Evolutionary conservation across 2,329 filamentous ascomycete species (phyloP), one percentile per base, ranked within the genome.

Genomic region (Thielaviopsis ethacetica): DNA sequence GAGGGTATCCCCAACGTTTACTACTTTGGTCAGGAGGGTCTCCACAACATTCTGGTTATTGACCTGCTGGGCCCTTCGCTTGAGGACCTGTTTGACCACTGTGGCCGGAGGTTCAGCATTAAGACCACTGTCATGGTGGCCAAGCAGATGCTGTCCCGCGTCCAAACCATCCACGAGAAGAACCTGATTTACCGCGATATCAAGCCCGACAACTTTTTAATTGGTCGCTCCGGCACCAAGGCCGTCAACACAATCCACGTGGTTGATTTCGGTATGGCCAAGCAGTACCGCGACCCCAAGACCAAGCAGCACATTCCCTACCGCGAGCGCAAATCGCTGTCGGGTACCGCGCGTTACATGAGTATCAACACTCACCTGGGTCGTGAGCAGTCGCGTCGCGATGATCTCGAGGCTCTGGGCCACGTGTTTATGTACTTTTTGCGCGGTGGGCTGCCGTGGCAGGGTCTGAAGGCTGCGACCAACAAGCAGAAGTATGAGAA

Each of bases 111-210:
- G 65, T 98, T 98, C 75, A 85, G 87, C 6, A 91, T 91, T 71
- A 97, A 98, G 81, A 98, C 93, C 0, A 91, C 96, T 13, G 91
- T 97, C 63, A 96, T 97, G 93, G 91, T 97, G 60, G 91, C 93
- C 52, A 97, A 97, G 76, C 91, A 98, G 72, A 97, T 97, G 93
- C 80, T 96, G 57, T 96, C 91, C 38, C 84, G 91, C 63, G 91
- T 98, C 26, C 91, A 84, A 72, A 84, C 81, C 1, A 97, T 98
- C 65, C 91, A 98, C 77, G 93, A 97, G 75, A 96, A 96, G 81
- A 97, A 97, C 73, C 80, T 97, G 63, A 97, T 98, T 71, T 97
- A 98, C 74, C 86, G 93, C 65, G 93, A 98, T 70, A 97, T 98
- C 78, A 98, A 98, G 73, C 93, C 93, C 59, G 93, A 98, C 76